These are phyloP conservation scores for Styphnolobium japonicum DNA, from an alignment of 306 rosid species.

Conservation along the genomic window DNA sequence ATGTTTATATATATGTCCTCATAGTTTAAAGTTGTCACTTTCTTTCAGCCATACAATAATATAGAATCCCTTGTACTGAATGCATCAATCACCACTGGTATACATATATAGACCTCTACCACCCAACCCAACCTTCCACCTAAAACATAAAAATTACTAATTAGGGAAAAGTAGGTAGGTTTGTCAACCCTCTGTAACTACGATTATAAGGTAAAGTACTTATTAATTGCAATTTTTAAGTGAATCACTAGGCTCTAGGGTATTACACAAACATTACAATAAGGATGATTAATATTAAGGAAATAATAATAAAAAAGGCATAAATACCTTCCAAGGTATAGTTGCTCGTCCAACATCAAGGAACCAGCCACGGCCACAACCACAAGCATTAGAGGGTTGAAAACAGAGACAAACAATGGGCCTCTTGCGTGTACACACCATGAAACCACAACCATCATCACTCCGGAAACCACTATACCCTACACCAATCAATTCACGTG, in stretches of 20 bases:
- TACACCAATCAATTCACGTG: background rate
- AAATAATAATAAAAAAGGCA: background rate
- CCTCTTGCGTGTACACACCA: conserved; percentile 32
- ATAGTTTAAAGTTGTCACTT: no score
- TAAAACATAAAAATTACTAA: background rate
- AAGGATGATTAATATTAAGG: no score
- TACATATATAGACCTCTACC: background rate
- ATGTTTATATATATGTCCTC: no score
- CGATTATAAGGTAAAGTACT: background rate
- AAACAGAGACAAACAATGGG: conserved; percentile 33
- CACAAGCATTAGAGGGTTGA: conserved; percentile 31
- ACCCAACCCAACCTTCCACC: background rate
- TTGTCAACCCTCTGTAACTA: background rate
- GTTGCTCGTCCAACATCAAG: conserved; percentile 31
- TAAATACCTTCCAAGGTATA: conserved; percentile 34
- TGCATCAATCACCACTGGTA: background rate
- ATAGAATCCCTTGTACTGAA: background rate
- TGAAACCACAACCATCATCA: conserved; percentile 19
- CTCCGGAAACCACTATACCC: conserved; percentile 36
- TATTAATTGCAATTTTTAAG: background rate
- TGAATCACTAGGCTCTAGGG: background rate
- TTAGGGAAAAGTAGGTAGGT: background rate
- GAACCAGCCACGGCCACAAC: conserved; percentile 34
- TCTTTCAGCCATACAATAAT: no score
- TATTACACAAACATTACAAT: background rate